Conservation (phyloP, 257 asterid species). For the Solanum peruvianum region DNA sequence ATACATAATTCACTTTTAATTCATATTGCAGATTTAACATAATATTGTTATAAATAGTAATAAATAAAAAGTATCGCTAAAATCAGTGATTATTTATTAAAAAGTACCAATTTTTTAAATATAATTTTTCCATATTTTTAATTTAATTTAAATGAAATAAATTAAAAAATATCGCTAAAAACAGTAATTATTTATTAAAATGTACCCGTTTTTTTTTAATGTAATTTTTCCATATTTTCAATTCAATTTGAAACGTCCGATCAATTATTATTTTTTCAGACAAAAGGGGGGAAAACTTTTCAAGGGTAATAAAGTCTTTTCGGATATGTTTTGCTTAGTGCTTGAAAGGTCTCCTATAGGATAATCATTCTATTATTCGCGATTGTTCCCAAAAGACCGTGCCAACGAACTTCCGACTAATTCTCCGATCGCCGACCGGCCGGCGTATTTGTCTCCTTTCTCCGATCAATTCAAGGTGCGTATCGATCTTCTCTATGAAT, state of each 20-base stretch:
- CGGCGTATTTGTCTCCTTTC: neutral
- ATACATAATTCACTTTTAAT: too few species aligned
- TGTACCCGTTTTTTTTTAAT: too few species aligned
- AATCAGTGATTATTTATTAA: too few species aligned
- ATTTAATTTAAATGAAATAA: too few species aligned
- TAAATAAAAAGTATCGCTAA: too few species aligned
- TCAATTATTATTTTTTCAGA: neutral
- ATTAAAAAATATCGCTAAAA: too few species aligned
- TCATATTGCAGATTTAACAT: too few species aligned
- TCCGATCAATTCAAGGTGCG: neutral
- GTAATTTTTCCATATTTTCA: too few species aligned
- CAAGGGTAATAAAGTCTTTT: neutral
- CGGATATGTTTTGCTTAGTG: neutral
- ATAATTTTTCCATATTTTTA: too few species aligned
- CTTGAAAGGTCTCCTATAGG: neutral
- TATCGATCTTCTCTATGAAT: neutral
- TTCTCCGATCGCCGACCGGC: neutral
- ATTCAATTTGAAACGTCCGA: neutral
- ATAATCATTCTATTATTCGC: neutral
- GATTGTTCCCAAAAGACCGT: neutral
- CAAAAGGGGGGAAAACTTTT: neutral
- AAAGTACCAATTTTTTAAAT: too few species aligned
- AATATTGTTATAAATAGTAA: too few species aligned
- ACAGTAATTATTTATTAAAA: too few species aligned
- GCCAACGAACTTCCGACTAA: neutral